These are phyloP conservation scores for Forsythia viridissima DNA, from an alignment of 257 asterid genomes.

Conservation along the genomic window DNA sequence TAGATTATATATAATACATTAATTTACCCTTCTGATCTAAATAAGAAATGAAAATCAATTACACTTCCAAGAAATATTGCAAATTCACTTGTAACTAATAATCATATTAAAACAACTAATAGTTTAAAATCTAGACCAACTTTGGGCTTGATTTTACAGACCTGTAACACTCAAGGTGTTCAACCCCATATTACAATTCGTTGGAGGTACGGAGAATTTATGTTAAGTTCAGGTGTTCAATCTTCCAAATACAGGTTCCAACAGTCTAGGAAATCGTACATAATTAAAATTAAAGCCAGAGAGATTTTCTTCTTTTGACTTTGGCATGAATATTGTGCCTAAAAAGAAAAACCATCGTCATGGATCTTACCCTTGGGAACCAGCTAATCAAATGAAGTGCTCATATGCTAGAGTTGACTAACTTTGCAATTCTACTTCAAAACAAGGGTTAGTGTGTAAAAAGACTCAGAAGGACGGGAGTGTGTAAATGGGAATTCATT, in stretches of 20 bases:
- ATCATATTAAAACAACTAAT: neutral
- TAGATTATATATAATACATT: neutral
- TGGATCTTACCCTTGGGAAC: neutral
- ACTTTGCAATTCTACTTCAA: neutral
- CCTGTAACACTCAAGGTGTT: neutral
- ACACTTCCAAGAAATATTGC: neutral
- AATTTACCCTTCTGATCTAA: neutral
- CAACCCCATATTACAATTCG: neutral
- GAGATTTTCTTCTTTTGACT: neutral
- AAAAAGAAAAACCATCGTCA: neutral
- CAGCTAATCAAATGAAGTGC: neutral
- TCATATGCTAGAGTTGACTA: neutral
- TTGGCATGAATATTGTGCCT: neutral
- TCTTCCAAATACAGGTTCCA: neutral
- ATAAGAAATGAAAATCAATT: neutral
- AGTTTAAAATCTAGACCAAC: neutral
- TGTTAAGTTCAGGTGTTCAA: neutral
- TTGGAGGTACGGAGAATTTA: neutral
- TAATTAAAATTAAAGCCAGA: neutral
- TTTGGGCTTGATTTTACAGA: neutral
- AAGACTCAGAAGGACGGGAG: neutral
- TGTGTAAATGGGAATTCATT: neutral
- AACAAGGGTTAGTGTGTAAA: neutral
- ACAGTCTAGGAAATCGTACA: neutral
- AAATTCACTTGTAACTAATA: neutral